Evolutionary conservation across 495 filamentous ascomycete genomes (phyloP).

Genomic region (Hypoxylon trugodes): DNA sequence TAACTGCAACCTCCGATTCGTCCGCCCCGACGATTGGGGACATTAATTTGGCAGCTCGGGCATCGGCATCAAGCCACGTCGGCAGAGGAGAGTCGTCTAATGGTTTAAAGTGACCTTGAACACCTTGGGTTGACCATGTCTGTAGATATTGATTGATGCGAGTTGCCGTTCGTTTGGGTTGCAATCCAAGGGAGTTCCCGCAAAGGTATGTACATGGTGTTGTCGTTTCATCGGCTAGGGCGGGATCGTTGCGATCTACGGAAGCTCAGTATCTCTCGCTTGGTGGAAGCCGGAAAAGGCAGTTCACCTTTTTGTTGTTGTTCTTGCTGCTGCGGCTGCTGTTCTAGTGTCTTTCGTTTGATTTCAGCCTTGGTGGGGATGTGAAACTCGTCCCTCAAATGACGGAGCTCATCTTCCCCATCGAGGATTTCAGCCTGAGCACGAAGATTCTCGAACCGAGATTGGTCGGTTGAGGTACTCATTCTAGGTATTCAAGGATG

Average conservation of each 20-base stretch:
- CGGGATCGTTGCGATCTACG: conserved; percentile 47
- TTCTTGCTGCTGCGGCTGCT: conserved; percentile 29
- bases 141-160: conserved; percentile 81
- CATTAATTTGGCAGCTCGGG: conserved; percentile 73
- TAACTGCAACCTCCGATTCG: conserved; percentile 83
- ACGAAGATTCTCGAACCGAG: conserved; percentile 60
- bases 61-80: conserved; percentile 84
- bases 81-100: conserved; percentile 77
- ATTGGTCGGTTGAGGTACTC: conserved; percentile 40
- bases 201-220: conserved; percentile 86
- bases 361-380: conserved; percentile 84
- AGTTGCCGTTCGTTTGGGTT: conserved; percentile 74
- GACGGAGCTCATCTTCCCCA: conserved; percentile 69
- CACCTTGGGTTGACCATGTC: conserved; percentile 93
- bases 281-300: conserved; percentile 14
- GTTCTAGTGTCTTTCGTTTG: conserved; percentile 67
- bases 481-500: too few species aligned
- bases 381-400: conserved; percentile 79
- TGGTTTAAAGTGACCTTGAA: conserved; percentile 90
- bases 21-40: conserved; percentile 86
- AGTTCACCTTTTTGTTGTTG: conserved; percentile 36
- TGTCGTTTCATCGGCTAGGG: conserved; percentile 36
- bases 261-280: conserved; percentile 33
- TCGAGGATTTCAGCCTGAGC: conserved; percentile 63
- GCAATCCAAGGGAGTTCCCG: conserved; percentile 94